Evolutionary conservation across 1,139 yeast species (phyloP).

Genomic region (Saccharomyces hybrid): DNA sequence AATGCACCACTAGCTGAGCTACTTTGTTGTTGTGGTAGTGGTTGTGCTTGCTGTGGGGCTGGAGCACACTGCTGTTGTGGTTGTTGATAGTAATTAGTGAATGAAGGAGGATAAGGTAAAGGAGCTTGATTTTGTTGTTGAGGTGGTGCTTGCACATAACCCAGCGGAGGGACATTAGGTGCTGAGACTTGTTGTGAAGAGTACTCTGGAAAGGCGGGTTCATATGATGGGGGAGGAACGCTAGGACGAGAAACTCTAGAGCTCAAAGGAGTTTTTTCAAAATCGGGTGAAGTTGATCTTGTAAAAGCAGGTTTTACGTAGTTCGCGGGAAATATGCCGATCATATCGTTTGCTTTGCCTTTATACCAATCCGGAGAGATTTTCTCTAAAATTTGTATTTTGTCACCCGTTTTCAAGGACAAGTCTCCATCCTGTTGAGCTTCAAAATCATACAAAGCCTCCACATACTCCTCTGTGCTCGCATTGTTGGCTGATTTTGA

Average conservation of each 20-base stretch:
- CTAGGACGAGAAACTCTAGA: slow-evolving; percentile 14
- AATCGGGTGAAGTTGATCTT: slow-evolving; percentile 29
- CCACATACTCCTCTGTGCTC: slow-evolving; percentile 35
- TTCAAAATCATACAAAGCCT: slow-evolving; percentile 60
- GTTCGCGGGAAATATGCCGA: slow-evolving; percentile 82
- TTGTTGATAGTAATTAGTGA: slow-evolving; percentile 22
- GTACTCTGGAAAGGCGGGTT: background rate
- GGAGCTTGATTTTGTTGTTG: slow-evolving; percentile 21
- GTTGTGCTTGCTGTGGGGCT: slow-evolving; percentile 22
- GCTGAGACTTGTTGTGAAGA: slow-evolving; percentile 44
- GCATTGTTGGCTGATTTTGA: background rate
- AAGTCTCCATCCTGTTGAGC: slow-evolving; percentile 66
- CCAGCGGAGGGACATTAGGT: slow-evolving; percentile 24
- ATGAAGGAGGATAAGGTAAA: slow-evolving; percentile 23
- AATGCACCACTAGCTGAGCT: slow-evolving; percentile 34
- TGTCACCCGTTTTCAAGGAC: slow-evolving; percentile 52
- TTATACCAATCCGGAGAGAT: slow-evolving; percentile 84
- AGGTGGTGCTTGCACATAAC: slow-evolving; percentile 6
- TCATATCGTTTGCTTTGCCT: slow-evolving; percentile 49
- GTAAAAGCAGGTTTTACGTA: slow-evolving; percentile 44
- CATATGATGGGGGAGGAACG: slow-evolving; percentile 2
- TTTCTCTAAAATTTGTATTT: slow-evolving; percentile 58
- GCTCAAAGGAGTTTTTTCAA: slow-evolving; percentile 17
- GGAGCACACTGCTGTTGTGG: slow-evolving; percentile 28
- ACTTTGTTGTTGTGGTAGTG: slow-evolving; percentile 11